phyloP scores from a whole-genome alignment of 768 basidiomycete species.

The Hortiboletus flavorubellus region DNA sequence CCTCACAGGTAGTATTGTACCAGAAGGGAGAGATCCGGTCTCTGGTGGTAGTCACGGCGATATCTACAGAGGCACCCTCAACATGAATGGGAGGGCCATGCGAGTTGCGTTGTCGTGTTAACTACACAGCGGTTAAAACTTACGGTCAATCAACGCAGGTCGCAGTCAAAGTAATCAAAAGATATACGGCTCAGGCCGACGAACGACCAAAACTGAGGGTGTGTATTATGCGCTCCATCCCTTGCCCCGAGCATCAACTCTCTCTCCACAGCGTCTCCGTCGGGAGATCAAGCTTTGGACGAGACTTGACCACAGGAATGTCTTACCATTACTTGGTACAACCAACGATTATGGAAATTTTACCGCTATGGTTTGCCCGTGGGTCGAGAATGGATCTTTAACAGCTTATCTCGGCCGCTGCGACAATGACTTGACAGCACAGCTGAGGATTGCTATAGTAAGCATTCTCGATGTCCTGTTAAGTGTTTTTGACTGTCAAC shows the following conservation, averaged over 20 bases:
- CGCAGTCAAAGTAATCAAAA: conserved; percentile 26
- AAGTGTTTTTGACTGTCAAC: not conserved
- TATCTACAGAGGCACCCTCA: conserved; percentile 19
- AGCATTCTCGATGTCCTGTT: not conserved
- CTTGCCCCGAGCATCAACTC: not conserved
- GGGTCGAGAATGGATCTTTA: conserved; percentile 31
- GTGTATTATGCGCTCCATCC: not conserved
- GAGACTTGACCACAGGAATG: conserved; percentile 28
- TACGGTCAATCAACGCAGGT: conserved; percentile 9
- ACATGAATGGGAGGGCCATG: conserved; percentile 8
- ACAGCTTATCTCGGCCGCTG: conserved; percentile 19
- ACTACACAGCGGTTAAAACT: not conserved
- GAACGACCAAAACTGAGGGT: conserved; percentile 18
- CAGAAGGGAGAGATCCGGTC: conserved; percentile 13
- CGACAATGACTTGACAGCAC: conserved; percentile 10
- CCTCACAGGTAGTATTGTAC: conserved; percentile 11
- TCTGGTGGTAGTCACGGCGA: conserved; percentile 21
- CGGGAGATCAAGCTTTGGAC: conserved; percentile 33
- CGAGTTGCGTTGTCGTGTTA: conserved; percentile 1
- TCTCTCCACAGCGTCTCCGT: conserved; percentile 16
- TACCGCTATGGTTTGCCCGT: conserved; percentile 34
- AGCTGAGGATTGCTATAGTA: conserved; percentile 16
- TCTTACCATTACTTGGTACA: conserved; percentile 30
- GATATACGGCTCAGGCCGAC: conserved; percentile 13
- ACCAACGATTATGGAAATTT: conserved; percentile 28